phyloP scores from a whole-genome alignment of 352 stramenopile genomes.

The Phytopythium kandeliae region DNA sequence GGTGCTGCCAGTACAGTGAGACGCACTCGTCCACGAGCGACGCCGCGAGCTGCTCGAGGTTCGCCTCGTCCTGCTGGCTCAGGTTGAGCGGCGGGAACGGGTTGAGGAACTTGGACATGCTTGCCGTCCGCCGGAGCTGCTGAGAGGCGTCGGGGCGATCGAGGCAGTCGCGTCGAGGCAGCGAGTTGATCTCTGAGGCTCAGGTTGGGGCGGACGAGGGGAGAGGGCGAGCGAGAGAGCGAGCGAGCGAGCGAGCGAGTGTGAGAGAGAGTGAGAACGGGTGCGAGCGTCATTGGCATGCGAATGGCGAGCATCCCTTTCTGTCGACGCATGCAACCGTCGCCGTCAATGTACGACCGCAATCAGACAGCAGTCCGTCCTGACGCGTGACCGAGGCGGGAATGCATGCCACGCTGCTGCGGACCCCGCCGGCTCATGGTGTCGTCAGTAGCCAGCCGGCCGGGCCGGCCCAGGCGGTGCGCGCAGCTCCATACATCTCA shows the following conservation, averaged over 20 bases:
- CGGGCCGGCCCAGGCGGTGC: too few species aligned
- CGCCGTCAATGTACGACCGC: too few species aligned
- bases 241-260: too few species aligned
- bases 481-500: neutral
- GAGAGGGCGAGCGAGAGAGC: too few species aligned
- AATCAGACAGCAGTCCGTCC: neutral
- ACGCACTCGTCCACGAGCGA: constrained; percentile 9
- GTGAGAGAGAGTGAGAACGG: too few species aligned
- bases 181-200: neutral
- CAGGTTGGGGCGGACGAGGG: too few species aligned
- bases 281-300: too few species aligned
- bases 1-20: constrained; percentile 7
- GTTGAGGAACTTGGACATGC: constrained; percentile 13
- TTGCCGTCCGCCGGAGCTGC: neutral
- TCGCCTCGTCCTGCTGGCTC: constrained; percentile 3
- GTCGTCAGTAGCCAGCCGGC: neutral
- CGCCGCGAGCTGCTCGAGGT: constrained; percentile 4
- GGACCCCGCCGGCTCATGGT: too few species aligned
- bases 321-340: too few species aligned
- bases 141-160: neutral
- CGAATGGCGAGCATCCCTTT: too few species aligned
- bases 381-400: constrained; percentile 1
- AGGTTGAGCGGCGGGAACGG: constrained; percentile 9
- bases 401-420: constrained; percentile 1
- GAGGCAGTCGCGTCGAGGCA: neutral